These are phyloP conservation scores for Pichia sp. DNA, from an alignment of 1,139 yeast species.

Conservation along the genomic window DNA sequence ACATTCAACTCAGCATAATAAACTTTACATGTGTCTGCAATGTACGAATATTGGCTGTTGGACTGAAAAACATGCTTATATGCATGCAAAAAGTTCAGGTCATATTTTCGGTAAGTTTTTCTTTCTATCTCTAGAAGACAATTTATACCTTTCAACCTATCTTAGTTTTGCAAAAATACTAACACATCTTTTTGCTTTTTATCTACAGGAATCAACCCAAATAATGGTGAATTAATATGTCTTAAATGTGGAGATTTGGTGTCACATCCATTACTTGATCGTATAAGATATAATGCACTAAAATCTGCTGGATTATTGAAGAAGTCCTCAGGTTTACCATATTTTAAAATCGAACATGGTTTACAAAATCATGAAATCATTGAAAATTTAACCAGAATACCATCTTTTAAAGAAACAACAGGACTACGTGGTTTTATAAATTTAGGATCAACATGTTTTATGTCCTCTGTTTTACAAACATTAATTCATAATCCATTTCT, in stretches of 20 bases:
- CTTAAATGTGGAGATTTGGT: constrained; percentile 71
- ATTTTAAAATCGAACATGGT: constrained; percentile 23
- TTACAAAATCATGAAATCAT: constrained; percentile 23
- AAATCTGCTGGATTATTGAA: constrained; percentile 17
- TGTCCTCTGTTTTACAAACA: constrained; percentile 84
- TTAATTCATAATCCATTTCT: constrained; percentile 83
- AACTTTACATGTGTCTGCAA: constrained; percentile 65
- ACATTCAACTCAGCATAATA: constrained; percentile 33
- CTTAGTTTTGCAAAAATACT: background rate
- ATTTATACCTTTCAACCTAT: background rate
- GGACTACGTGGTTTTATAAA: constrained; percentile 87
- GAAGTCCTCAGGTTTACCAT: constrained; percentile 24
- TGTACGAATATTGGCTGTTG: constrained; percentile 81
- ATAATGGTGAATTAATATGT: constrained; percentile 61
- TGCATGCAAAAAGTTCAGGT: constrained; percentile 54
- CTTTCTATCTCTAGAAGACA: background rate
- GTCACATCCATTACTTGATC: constrained; percentile 52
- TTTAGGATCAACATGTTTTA: constrained; percentile 94
- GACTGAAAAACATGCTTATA: constrained; percentile 48
- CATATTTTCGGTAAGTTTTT: constrained; percentile 67
- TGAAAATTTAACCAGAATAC: constrained; percentile 37
- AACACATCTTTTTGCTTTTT: constrained; percentile 10
- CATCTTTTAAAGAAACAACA: constrained; percentile 54
- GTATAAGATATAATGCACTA: constrained; percentile 36
- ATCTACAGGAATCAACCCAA: constrained; percentile 41